Conservation (phyloP, 305 asterid genomes). For the Fraxinus angustifolia region DNA sequence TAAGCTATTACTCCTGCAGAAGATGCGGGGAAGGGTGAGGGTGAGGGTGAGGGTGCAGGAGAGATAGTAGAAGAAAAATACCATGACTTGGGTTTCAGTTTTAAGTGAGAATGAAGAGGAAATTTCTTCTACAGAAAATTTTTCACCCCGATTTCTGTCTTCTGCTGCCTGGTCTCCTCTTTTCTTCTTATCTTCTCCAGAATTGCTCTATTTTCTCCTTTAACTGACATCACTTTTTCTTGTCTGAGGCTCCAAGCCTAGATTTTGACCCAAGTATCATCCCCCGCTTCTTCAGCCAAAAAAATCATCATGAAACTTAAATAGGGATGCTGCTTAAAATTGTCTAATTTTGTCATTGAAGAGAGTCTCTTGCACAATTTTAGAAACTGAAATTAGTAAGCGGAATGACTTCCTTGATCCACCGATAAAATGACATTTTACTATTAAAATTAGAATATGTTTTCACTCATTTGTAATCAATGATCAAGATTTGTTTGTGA, state of each 20-base stretch:
- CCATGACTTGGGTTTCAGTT: not conserved
- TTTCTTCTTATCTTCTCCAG: not conserved
- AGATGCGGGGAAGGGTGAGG: not conserved
- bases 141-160: not conserved
- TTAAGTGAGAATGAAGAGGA: not conserved
- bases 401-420: not conserved
- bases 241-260: not conserved
- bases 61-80: not conserved
- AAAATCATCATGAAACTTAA: not conserved
- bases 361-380: not conserved
- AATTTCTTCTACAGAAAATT: not conserved
- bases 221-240: not conserved
- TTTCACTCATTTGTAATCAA: not conserved
- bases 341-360: not conserved
- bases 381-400: not conserved
- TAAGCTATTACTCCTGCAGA: not conserved
- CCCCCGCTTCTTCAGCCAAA: not conserved
- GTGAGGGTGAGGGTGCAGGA: not conserved
- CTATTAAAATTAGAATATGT: not conserved
- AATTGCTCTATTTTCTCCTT: not conserved
- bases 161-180: not conserved
- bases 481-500: not conserved
- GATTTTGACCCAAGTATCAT: not conserved
- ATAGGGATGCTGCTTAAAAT: not conserved
- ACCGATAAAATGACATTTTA: not conserved